phyloP scores from a whole-genome alignment of 352 stramenopile genomes.

The Pythium rhizo-oryzae region DNA sequence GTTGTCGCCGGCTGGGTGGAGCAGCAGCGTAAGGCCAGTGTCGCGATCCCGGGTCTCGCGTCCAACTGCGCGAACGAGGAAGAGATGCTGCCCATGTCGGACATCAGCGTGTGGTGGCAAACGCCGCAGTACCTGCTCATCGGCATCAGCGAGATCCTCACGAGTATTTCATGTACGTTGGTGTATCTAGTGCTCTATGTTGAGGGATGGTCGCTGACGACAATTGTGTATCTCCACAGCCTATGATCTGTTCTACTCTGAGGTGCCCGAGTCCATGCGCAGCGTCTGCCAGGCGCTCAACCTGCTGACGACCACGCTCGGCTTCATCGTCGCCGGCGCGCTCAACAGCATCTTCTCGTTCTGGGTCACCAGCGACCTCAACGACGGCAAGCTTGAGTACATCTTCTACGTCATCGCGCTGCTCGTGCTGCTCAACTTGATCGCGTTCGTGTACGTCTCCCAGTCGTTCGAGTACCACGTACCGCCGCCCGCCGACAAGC shows the following conservation, averaged over 20 bases:
- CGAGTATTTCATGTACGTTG: conserved; percentile 83
- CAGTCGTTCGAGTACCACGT: conserved; percentile 82
- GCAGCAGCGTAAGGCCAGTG: conserved; percentile 59
- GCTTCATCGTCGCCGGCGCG: conserved; percentile 79
- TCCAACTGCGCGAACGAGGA: conserved; percentile 77
- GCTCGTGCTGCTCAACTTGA: conserved; percentile 68
- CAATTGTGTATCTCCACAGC: conserved; percentile 31
- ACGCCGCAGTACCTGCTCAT: conserved; percentile 92
- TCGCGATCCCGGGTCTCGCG: conserved; percentile 42
- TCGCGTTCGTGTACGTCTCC: conserved; percentile 72
- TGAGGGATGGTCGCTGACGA: neutral
- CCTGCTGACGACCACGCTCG: conserved; percentile 89
- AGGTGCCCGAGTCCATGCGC: conserved; percentile 91
- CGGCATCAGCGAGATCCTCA: conserved; percentile 88
- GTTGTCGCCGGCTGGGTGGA: conserved; percentile 69
- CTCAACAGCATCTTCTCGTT: conserved; percentile 90
- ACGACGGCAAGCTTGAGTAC: conserved; percentile 88
- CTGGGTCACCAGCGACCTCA: conserved; percentile 91
- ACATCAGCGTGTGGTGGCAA: conserved; percentile 90
- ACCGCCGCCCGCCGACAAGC: conserved; percentile 28
- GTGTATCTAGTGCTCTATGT: neutral
- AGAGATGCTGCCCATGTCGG: conserved; percentile 68
- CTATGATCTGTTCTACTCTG: conserved; percentile 93
- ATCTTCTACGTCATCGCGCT: conserved; percentile 89
- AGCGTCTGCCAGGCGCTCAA: conserved; percentile 92